Conservation (phyloP, 257 asterid species). For the Salvia rosmarinus region DNA sequence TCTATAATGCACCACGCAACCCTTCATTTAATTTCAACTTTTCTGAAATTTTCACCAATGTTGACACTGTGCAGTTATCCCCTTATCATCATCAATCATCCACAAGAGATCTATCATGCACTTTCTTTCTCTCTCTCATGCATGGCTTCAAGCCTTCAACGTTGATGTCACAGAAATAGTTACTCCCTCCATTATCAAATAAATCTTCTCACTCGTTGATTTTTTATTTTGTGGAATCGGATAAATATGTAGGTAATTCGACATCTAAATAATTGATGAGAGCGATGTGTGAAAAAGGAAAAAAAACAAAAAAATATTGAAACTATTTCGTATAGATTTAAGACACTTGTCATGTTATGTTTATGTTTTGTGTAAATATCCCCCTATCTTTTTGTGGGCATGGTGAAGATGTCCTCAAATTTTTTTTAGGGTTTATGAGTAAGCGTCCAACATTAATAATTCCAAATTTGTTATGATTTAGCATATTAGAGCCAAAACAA, state of each 20-base stretch:
- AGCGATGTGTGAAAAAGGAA: not conserved
- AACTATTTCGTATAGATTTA: not conserved
- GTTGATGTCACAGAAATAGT: not conserved
- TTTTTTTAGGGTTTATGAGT: constrained; percentile 26
- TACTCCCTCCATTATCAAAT: too few species aligned
- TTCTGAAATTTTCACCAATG: constrained; percentile 42
- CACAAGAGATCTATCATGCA: not conserved
- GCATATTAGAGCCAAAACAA: constrained; percentile 11
- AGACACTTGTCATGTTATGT: constrained; percentile 19
- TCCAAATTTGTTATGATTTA: constrained; percentile 21
- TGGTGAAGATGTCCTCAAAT: constrained; percentile 12
- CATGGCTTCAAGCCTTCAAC: not conserved
- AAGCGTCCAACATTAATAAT: constrained; percentile 1
- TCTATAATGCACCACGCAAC: constrained; percentile 53
- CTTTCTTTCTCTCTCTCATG: not conserved
- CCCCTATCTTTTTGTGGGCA: constrained; percentile 24
- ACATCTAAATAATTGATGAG: constrained; percentile 6
- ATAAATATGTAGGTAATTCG: not conserved
- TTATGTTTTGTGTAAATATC: constrained; percentile 22
- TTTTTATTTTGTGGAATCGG: too few species aligned
- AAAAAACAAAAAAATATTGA: not conserved
- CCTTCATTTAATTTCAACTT: constrained; percentile 35
- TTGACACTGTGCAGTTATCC: constrained; percentile 50
- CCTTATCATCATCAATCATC: not conserved
- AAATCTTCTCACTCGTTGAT: too few species aligned